A percentile compares a stretch with the other conserved stretches of the same genome.
Evolutionary conservation across 331 rosid species (phyloP).

Genomic region (Quercus phellos): DNA sequence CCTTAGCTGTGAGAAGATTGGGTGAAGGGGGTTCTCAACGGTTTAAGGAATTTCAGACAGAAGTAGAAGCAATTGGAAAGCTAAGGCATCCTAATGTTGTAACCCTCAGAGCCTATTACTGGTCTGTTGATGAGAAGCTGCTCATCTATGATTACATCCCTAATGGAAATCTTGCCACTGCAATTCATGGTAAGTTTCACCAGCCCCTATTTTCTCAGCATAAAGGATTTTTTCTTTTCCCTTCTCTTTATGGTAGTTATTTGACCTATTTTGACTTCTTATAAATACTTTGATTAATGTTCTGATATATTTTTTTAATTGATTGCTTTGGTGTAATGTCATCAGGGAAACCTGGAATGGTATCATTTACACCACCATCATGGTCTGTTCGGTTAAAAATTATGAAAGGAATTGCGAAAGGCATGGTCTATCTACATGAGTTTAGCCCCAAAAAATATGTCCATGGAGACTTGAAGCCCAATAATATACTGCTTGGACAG

Average conservation of each 20-base stretch:
- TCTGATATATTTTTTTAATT: constrained; percentile 24
- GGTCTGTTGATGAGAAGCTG: constrained; percentile 99
- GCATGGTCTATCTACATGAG: constrained; percentile 82
- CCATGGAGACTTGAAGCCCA: constrained; percentile 87
- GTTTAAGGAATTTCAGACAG: constrained; percentile 92
- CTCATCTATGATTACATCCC: constrained; percentile 85
- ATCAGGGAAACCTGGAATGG: constrained; percentile 69
- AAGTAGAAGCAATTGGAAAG: constrained; percentile 96
- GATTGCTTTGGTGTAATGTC: constrained; percentile 17
- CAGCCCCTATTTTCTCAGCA: background rate
- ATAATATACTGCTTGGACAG: constrained; percentile 73
- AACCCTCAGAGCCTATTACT: constrained; percentile 80
- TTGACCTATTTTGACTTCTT: background rate
- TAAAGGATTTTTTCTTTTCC: background rate
- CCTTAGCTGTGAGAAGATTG: constrained; percentile 84
- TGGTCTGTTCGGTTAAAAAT: constrained; percentile 71
- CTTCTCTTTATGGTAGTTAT: background rate
- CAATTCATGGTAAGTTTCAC: constrained; percentile 68
- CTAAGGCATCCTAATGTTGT: constrained; percentile 84
- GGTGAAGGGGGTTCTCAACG: constrained; percentile 99
- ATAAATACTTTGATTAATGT: background rate
- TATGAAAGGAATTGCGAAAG: constrained; percentile 82
- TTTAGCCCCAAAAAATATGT: constrained; percentile 94
- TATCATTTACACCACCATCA: constrained; percentile 48
- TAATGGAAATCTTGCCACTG: constrained; percentile 80